These are phyloP conservation scores for Botrytis fragariae DNA, from an alignment of 2,329 filamentous ascomycete species.

Conservation along the genomic window DNA sequence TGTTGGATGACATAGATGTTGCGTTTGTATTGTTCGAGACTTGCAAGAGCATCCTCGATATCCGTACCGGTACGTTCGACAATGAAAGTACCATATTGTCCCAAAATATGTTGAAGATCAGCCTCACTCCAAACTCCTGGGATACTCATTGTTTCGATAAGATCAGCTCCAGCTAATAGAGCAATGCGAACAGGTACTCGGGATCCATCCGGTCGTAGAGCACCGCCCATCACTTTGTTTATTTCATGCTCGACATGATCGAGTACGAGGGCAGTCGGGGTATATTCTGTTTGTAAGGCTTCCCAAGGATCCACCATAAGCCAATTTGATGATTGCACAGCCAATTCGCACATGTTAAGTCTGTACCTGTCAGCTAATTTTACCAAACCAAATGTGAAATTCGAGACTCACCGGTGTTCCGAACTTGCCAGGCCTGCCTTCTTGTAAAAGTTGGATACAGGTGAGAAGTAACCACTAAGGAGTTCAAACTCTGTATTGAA, in stretches of 20 bases:
- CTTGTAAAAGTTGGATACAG: conserved; percentile 64
- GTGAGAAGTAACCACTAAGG: conserved; percentile 79
- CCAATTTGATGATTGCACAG: conserved; percentile 73
- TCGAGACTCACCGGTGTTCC: conserved; percentile 56
- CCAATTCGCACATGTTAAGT: conserved; percentile 83
- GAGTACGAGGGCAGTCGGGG: conserved; percentile 83
- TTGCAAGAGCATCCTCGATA: conserved; percentile 82
- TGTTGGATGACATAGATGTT: conserved; percentile 75
- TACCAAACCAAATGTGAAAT: too few relatives aligned
- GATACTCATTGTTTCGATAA: conserved; percentile 69
- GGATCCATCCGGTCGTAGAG: conserved; percentile 64
- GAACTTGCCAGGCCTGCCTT: conserved; percentile 76
- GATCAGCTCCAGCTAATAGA: conserved; percentile 75
- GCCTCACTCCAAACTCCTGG: conserved; percentile 70
- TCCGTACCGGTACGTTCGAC: conserved; percentile 87
- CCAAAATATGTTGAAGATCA: conserved; percentile 85
- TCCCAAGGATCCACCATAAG: conserved; percentile 89
- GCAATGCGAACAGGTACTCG: conserved; percentile 67
- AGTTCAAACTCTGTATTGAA: conserved; percentile 79
- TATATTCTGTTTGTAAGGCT: conserved; percentile 78
- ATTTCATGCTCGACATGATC: conserved; percentile 92
- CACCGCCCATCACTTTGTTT: conserved; percentile 73
- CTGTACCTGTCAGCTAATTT: conserved; percentile 41
- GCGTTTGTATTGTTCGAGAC: conserved; percentile 75
- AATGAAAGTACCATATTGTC: conserved; percentile 79